These are phyloP conservation scores for Boletellus sp. DNA, from an alignment of 768 basidiomycete species.

Conservation along the genomic window DNA sequence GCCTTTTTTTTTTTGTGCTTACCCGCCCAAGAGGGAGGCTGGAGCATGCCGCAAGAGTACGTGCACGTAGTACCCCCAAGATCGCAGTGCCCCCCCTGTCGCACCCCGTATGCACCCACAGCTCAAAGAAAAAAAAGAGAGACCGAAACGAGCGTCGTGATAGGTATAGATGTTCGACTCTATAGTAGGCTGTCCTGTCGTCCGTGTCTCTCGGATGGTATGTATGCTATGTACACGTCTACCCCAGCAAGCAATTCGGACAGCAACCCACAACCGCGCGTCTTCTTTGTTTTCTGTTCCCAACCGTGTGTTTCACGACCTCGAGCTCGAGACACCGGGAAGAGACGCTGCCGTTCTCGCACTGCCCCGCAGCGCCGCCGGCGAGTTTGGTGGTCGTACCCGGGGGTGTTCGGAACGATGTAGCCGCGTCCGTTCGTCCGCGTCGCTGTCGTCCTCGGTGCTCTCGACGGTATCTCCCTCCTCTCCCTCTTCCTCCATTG, in stretches of 20 bases:
- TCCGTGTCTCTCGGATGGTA: slow-evolving; percentile 1
- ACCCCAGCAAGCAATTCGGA: neutral
- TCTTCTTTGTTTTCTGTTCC: neutral
- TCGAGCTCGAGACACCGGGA: slow-evolving; percentile 13
- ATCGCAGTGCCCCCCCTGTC: too few species aligned
- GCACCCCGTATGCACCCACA: too few species aligned
- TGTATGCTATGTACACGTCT: neutral
- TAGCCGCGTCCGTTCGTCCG: slow-evolving; percentile 40
- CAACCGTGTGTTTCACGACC: neutral
- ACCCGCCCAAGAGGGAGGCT: too few species aligned
- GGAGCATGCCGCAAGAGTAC: too few species aligned
- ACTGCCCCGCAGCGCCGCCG: slow-evolving; percentile 33
- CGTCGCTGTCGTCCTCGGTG: slow-evolving; percentile 43
- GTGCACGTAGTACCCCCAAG: too few species aligned
- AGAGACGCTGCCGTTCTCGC: slow-evolving; percentile 13
- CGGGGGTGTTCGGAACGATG: slow-evolving; percentile 23
- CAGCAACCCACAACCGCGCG: neutral
- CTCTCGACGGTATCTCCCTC: slow-evolving; percentile 27
- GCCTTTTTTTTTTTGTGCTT: too few species aligned
- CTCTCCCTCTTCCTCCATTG: too few species aligned
- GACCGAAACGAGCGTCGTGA: too few species aligned
- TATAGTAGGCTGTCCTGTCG: too few species aligned
- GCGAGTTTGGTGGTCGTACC: slow-evolving; percentile 45
- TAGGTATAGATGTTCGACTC: too few species aligned
- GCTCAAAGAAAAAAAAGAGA: too few species aligned